A percentile compares a stretch with the other conserved stretches of the same genome.
These are phyloP conservation scores for Nakazawaea laoshanensis DNA, from an alignment of 805 yeast genomes.

Conservation along the genomic window DNA sequence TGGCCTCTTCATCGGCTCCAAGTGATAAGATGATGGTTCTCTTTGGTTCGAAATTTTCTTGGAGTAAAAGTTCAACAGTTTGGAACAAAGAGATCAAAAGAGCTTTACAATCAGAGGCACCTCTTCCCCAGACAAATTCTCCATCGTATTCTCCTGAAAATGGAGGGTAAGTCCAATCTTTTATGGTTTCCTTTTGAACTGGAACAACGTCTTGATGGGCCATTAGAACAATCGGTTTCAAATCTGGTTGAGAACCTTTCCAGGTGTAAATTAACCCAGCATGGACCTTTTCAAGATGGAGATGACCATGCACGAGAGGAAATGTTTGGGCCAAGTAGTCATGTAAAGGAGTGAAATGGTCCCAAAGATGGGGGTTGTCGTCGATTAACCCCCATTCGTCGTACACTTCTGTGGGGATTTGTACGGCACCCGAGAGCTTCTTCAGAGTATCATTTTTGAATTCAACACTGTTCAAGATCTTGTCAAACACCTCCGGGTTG, in stretches of 20 bases:
- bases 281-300: constrained; percentile 43
- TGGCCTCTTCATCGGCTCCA: constrained; percentile 74
- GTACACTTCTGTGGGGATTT: constrained; percentile 51
- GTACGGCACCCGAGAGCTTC: constrained; percentile 45
- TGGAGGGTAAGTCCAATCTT: constrained; percentile 60
- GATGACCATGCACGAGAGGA: constrained; percentile 40
- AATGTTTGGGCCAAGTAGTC: constrained; percentile 42
- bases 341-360: constrained; percentile 38
- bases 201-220: constrained; percentile 81
- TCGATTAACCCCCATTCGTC: constrained; percentile 37
- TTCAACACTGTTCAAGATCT: constrained; percentile 18
- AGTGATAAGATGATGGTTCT: constrained; percentile 56
- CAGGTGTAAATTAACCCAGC: constrained; percentile 56
- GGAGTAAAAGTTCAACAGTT: constrained; percentile 46
- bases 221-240: constrained; percentile 58
- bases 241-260: constrained; percentile 40
- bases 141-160: constrained; percentile 60
- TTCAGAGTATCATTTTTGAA: constrained; percentile 29
- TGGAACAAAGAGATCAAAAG: constrained; percentile 55
- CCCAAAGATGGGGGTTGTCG: constrained; percentile 46
- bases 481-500: constrained; percentile 19
- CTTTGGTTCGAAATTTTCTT: constrained; percentile 44
- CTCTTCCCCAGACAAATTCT: constrained; percentile 60
- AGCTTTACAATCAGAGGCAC: constrained; percentile 66
- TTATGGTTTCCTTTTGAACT: constrained; percentile 47